Evolutionary conservation across 2,329 filamentous ascomycete genomes (phyloP).

Genomic region (Didymella glomerata): DNA sequence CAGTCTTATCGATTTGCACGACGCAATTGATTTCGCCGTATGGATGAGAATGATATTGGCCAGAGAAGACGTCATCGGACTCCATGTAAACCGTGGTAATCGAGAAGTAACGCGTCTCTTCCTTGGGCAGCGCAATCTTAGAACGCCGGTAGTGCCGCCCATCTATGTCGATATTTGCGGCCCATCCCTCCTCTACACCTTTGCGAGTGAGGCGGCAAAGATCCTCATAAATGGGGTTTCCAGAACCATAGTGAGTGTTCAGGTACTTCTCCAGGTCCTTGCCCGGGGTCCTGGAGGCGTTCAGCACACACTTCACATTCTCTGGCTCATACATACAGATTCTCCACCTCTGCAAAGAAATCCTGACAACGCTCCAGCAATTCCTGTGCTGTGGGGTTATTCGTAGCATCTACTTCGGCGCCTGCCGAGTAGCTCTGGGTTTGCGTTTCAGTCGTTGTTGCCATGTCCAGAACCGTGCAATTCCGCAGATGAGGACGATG

Average conservation of each 20-base stretch:
- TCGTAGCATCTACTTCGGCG: constrained; percentile 28
- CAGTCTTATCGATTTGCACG: constrained; percentile 58
- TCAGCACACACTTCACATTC: neutral
- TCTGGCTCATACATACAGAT: constrained; percentile 27
- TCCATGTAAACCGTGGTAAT: constrained; percentile 68
- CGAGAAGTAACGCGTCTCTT: constrained; percentile 61
- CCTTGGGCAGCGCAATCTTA: constrained; percentile 58
- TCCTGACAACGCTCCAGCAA: constrained; percentile 36
- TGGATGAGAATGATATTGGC: constrained; percentile 64
- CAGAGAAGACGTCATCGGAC: constrained; percentile 58
- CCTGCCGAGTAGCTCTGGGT: constrained; percentile 15
- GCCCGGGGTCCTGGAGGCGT: constrained; percentile 44
- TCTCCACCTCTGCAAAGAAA: constrained; percentile 42
- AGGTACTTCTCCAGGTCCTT: constrained; percentile 47
- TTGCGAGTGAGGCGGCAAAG: constrained; percentile 46
- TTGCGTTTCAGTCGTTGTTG: constrained; percentile 1
- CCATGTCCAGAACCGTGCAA: neutral
- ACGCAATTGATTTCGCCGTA: constrained; percentile 67
- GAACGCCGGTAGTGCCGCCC: constrained; percentile 44
- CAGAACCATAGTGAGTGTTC: constrained; percentile 48
- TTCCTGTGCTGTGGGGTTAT: constrained; percentile 34
- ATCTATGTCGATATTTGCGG: constrained; percentile 46
- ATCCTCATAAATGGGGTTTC: constrained; percentile 50
- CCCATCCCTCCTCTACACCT: constrained; percentile 51
- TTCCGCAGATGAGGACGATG: neutral